Evolutionary conservation across 208 protist genomes (phyloP).

Genomic region (Leishmania tarentolae): DNA sequence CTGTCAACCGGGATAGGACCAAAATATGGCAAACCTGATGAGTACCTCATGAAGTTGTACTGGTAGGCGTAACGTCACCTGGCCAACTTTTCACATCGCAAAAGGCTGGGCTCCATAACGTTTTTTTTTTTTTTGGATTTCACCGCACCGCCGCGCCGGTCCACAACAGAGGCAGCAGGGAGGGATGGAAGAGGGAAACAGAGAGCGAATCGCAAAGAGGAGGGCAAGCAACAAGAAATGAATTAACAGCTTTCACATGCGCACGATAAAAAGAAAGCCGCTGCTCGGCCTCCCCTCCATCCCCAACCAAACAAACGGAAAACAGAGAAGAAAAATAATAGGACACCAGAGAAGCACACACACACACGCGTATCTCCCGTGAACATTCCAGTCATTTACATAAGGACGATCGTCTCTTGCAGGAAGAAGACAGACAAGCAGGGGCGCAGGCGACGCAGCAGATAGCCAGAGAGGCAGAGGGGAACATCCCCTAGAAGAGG

Average conservation of each 20-base stretch:
- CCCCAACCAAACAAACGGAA: background rate
- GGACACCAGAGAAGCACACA: background rate
- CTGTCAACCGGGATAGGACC: background rate
- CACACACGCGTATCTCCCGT: background rate
- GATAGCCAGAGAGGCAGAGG: background rate
- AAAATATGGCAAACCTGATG: background rate
- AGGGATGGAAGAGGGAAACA: background rate
- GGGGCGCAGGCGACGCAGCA: too few species aligned
- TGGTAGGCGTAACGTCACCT: background rate
- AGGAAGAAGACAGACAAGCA: background rate
- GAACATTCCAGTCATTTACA: too few species aligned
- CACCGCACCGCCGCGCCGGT: background rate
- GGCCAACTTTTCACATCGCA: background rate
- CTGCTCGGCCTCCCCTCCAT: background rate
- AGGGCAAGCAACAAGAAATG: background rate
- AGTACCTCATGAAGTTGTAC: background rate
- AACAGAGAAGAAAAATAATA: constrained; percentile 3
- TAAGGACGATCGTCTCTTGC: background rate
- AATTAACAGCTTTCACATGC: background rate
- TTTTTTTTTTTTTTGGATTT: background rate
- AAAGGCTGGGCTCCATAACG: background rate
- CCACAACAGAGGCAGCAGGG: background rate
- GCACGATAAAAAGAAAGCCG: background rate
- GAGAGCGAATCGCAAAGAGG: background rate
- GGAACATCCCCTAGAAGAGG: background rate